These are phyloP conservation scores for Murraya koenigii DNA, from an alignment of 345 rosid genomes.

Conservation along the genomic window DNA sequence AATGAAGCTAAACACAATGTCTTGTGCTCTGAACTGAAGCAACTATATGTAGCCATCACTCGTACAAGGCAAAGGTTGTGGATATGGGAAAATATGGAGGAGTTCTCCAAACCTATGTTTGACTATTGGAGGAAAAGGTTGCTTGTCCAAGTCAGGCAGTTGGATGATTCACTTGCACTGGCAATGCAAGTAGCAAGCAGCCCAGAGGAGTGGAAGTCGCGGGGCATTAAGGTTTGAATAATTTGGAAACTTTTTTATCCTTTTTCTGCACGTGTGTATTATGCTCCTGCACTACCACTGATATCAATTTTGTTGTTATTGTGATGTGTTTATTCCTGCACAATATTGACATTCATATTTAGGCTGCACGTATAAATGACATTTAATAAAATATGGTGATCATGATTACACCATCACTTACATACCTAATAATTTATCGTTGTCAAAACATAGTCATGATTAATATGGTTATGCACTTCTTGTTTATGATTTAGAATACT, in stretches of 20 bases:
- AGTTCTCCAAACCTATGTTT: slow-evolving; percentile 35
- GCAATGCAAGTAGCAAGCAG: slow-evolving; percentile 47
- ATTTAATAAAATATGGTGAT: not conserved
- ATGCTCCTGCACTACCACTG: not conserved
- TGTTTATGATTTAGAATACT: not conserved
- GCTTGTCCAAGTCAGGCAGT: slow-evolving; percentile 35
- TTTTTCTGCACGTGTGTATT: no score
- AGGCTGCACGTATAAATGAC: not conserved
- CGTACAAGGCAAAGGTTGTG: slow-evolving; percentile 55
- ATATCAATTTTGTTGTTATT: not conserved
- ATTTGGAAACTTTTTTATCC: not conserved
- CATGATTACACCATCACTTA: not conserved
- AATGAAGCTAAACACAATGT: slow-evolving; percentile 33
- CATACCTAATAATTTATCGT: no score
- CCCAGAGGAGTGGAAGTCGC: slow-evolving; percentile 44
- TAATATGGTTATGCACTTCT: no score
- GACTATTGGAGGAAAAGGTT: slow-evolving; percentile 31
- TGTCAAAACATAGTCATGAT: not conserved
- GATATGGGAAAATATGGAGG: slow-evolving; percentile 47
- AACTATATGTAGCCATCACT: slow-evolving; percentile 51
- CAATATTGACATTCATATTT: not conserved
- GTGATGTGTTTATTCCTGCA: not conserved
- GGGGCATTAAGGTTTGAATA: slow-evolving; percentile 40
- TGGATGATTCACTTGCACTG: slow-evolving; percentile 36
- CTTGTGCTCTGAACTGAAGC: slow-evolving; percentile 52